Evolutionary conservation across 169 alveolate species (phyloP), one percentile per base, ranked within the genome.

Genomic region (Eimeria nieschulzi): DNA sequence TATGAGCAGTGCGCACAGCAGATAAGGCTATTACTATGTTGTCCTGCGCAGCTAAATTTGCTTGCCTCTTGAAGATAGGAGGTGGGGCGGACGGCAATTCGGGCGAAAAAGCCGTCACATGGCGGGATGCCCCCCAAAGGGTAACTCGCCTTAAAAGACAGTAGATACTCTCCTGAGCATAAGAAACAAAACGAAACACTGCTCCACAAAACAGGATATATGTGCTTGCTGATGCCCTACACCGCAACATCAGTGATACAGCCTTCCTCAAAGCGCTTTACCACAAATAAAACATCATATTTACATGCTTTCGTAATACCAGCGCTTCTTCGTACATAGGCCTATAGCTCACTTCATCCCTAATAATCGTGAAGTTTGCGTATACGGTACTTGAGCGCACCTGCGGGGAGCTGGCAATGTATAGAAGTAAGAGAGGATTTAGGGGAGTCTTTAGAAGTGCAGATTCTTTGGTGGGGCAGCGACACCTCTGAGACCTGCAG

Each of bases 61-160:
- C 46, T 8, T 15, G 46, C 92, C 79, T 87, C 70, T 26, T 87
- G 70, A 55, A 87, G 87, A 56, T 33, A 26, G 23, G 68, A 79
- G 25, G 55, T 17, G 21, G 92, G 92, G 17, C 46, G 55, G 68
- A 87, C 66, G 59, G 92, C 53, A 19, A 87, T 9, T 8, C 71
- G 92, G 23, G 83, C 82, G 86, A 66, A 87, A 87, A 87, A 87
- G 56, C 87, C 86, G 82, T 91, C 91, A 66, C 94, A 91, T 8
- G 94, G 94, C 5, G 88, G 91, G 17, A 91, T 46, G 59, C 94
- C 94, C 12, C 94, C 94, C 51, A 91, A 85, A 9, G 94, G 90
- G 51, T 70, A 82, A 13, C 86, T 87, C 61, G 91, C 84, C 5
- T 19, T 54, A 10, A 91, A 59, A 7, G 59, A 66, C 23, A 91